phyloP scores from a whole-genome alignment of 2,329 filamentous ascomycete genomes.

The Cadophora luteo-olivacea region DNA sequence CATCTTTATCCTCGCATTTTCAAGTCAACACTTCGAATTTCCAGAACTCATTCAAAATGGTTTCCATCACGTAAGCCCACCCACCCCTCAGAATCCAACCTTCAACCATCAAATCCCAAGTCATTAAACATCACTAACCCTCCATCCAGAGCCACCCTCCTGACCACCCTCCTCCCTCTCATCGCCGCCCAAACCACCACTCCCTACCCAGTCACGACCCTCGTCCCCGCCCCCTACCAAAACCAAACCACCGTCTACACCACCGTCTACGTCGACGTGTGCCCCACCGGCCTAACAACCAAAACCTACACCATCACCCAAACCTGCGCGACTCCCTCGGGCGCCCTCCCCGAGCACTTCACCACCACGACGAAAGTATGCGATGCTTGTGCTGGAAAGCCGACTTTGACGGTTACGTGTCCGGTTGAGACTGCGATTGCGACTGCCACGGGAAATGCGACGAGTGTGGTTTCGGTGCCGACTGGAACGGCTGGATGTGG shows the following conservation, averaged over 20 bases:
- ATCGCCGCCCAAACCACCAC: not conserved
- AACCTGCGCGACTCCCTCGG: not conserved
- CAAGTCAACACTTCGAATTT: not conserved
- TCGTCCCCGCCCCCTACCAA: not conserved
- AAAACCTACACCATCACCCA: slow-evolving; percentile 15
- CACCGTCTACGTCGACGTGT: slow-evolving; percentile 18
- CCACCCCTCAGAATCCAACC: not conserved
- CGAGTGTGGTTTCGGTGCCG: not conserved
- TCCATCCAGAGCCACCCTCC: slow-evolving; percentile 2
- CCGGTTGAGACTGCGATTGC: not conserved
- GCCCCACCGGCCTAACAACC: slow-evolving; percentile 15
- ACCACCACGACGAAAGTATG: slow-evolving; percentile 12
- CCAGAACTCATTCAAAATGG: not conserved
- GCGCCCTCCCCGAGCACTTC: not conserved
- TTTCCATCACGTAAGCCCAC: slow-evolving; percentile 1
- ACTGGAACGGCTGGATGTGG: not conserved
- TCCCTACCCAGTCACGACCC: not conserved
- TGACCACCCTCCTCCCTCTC: not conserved
- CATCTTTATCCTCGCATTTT: not conserved
- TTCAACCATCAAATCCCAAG: not conserved
- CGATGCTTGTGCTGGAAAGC: not conserved
- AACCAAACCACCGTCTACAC: slow-evolving; percentile 10
- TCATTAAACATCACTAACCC: too few relatives aligned
- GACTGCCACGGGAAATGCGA: too few relatives aligned
- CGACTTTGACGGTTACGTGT: slow-evolving; percentile 13